Evolutionary conservation across 352 stramenopile genomes (phyloP), one percentile per base, ranked within the genome.

Genomic region (Aphanomyces cochlioides): DNA sequence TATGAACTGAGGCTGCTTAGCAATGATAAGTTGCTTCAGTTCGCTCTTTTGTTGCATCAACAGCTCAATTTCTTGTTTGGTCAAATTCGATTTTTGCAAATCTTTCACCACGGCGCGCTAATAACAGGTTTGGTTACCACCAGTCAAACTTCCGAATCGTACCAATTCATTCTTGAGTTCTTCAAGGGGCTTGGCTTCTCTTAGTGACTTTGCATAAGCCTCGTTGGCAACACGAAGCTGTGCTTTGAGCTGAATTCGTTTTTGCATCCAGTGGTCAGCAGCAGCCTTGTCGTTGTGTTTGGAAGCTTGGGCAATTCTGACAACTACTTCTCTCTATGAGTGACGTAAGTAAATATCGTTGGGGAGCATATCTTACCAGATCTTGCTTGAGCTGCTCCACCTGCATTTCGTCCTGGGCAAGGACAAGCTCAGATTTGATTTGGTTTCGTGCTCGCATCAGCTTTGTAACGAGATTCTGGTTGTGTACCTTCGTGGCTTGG

Each of bases 121-220:
- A 15, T 15, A 40, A 0, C 4, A 41, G 13, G 45, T 15, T 69
- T 3, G 1, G 21, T 17, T 19, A 8, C n/a, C n/a, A 3, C 21
- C 60, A 19, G 8, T 12, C 2, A 47, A 13, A 6, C 4, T 6
- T 13, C 7, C 10, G 63, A 21, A 7, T 5, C 15, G 36, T 69
- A 69, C 63, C 43, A 70, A 21, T 15, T 70, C 64, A 43, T 60
- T 70, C 47, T 70, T 70, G 64, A 70, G 64, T 17, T 63, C 64
- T 21, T 70, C 64, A 39, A 70, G 64, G 12, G 64, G 40, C 28
- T 47, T 47, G 7, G 54, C 28, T 61, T 47, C 13, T 5, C 28
- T 15, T 6, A 10, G 8, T 3, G 64, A 36, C 3, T 63, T 38
- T 10, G n/a, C 48, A 13, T 47, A 39, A 7, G 36, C 3, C 6